Conservation (phyloP, 208 protist species). For the Leishmania tropica region DNA sequence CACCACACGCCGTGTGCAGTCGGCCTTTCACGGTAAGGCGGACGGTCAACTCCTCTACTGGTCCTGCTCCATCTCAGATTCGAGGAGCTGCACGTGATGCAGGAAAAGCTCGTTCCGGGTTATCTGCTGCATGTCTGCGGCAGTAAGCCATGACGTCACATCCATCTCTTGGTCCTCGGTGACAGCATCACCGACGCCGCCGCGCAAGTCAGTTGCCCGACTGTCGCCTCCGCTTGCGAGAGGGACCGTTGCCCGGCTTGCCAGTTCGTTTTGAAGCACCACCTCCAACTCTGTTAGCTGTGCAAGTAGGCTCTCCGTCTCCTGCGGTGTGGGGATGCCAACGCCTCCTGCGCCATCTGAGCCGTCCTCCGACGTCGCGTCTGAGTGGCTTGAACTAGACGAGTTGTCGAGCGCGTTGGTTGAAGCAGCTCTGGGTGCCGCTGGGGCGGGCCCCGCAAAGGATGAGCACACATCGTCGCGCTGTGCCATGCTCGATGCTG, state of each 20-base stretch:
- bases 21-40: background rate
- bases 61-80: slow-evolving; percentile 13
- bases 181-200: too few relatives aligned
- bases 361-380: background rate
- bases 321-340: background rate
- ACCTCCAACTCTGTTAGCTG: slow-evolving; percentile 23
- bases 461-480: background rate
- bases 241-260: background rate
- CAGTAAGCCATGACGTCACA: slow-evolving; percentile 10
- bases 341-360: background rate
- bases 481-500: slow-evolving; percentile 4
- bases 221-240: background rate
- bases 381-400: background rate
- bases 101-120: slow-evolving; percentile 42
- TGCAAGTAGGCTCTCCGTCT: slow-evolving; percentile 1
- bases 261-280: slow-evolving; percentile 6
- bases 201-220: background rate
- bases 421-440: background rate
- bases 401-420: background rate
- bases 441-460: background rate
- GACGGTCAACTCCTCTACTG: background rate
- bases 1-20: background rate
- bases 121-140: slow-evolving; percentile 27
- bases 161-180: background rate
- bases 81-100: slow-evolving; percentile 45